Conservation (phyloP, 2,329 filamentous ascomycete genomes). For the Plenodomus lindquistii region DNA sequence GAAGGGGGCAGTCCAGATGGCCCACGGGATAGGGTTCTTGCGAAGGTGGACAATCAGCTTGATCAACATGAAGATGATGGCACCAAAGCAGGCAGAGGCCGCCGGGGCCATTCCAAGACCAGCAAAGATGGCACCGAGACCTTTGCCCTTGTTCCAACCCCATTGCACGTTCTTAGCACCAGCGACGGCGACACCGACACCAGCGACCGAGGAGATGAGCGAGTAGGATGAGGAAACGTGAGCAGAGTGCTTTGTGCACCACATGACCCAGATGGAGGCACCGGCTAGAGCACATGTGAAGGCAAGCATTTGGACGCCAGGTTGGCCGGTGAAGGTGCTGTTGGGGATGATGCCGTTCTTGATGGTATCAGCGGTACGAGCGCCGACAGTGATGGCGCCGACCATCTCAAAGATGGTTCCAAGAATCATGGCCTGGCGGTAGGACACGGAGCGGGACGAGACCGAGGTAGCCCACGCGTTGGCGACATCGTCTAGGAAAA, state of each 20-base stretch:
- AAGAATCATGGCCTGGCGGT: slow-evolving; percentile 62
- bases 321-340: slow-evolving; percentile 50
- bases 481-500: slow-evolving; percentile 72
- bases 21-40: slow-evolving; percentile 72
- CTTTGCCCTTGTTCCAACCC: slow-evolving; percentile 66
- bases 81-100: slow-evolving; percentile 67
- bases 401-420: slow-evolving; percentile 54
- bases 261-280: slow-evolving; percentile 76
- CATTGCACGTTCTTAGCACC: slow-evolving; percentile 60
- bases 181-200: slow-evolving; percentile 58
- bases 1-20: slow-evolving; percentile 72
- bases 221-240: slow-evolving; percentile 64
- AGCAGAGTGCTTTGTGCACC: slow-evolving; percentile 73
- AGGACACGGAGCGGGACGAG: slow-evolving; percentile 75
- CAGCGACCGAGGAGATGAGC: slow-evolving; percentile 54
- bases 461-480: slow-evolving; percentile 83
- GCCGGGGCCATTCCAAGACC: slow-evolving; percentile 71
- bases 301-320: slow-evolving; percentile 56
- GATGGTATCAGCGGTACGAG: slow-evolving; percentile 71
- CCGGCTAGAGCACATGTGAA: slow-evolving; percentile 65
- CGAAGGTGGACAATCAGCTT: slow-evolving; percentile 72
- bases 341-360: slow-evolving; percentile 68
- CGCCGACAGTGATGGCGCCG: slow-evolving; percentile 50
- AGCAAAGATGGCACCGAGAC: slow-evolving; percentile 65
- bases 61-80: slow-evolving; percentile 73